phyloP scores from a whole-genome alignment of 495 filamentous ascomycete species.

The Xylona heveae region DNA sequence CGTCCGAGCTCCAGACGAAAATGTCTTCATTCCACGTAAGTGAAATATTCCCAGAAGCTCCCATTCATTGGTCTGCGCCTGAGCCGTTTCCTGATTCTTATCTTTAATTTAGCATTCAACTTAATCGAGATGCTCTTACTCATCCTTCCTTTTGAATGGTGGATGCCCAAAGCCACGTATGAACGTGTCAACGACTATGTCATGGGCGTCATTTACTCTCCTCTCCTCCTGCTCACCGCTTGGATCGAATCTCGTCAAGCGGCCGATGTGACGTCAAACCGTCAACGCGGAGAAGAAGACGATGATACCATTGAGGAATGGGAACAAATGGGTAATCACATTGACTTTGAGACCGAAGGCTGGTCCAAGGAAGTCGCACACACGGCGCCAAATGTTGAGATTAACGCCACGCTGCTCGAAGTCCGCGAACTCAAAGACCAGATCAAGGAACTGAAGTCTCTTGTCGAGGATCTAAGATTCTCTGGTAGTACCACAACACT shows the following conservation, averaged over 20 bases:
- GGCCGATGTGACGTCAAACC: slow-evolving; percentile 41
- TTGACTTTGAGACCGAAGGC: slow-evolving; percentile 59
- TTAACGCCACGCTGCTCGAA: slow-evolving; percentile 46
- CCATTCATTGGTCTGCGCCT: neutral
- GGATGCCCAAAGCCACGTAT: slow-evolving; percentile 49
- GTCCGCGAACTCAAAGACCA: slow-evolving; percentile 45
- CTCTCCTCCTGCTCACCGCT: slow-evolving; percentile 61
- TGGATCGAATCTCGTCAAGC: slow-evolving; percentile 54
- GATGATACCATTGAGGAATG: slow-evolving; percentile 81
- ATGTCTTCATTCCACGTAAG: slow-evolving; percentile 77
- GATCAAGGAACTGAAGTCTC: slow-evolving; percentile 41
- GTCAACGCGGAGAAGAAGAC: slow-evolving; percentile 65
- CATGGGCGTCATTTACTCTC: slow-evolving; percentile 74
- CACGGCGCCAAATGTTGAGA: slow-evolving; percentile 57
- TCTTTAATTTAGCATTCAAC: slow-evolving; percentile 41
- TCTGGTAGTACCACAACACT: no score
- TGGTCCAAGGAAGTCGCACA: slow-evolving; percentile 58
- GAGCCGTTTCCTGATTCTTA: neutral
- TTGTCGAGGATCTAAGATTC: no score
- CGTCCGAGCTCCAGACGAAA: slow-evolving; percentile 89
- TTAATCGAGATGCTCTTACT: slow-evolving; percentile 70
- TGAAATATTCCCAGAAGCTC: no score
- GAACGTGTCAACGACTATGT: slow-evolving; percentile 64
- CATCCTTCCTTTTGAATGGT: slow-evolving; percentile 83
- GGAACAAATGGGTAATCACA: slow-evolving; percentile 53